phyloP scores from a whole-genome alignment of 23 red algal species.

The Gracilaria vermiculophylla region DNA sequence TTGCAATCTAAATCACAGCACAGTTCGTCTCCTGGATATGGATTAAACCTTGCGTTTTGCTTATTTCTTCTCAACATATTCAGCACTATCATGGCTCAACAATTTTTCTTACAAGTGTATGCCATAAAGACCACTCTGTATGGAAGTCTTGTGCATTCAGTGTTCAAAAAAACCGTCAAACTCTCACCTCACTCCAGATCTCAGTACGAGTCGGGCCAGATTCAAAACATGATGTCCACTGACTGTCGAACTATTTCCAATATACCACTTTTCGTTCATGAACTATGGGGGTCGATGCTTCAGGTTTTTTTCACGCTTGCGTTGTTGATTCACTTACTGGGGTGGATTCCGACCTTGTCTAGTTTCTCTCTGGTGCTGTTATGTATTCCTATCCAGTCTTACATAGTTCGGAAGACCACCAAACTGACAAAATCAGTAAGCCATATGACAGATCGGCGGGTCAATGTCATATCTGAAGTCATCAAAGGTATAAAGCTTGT shows the following conservation, averaged over 20 bases:
- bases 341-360: constrained; percentile 59
- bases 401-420: not conserved
- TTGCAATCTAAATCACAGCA: constrained; percentile 13
- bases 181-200: constrained; percentile 42
- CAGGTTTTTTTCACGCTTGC: constrained; percentile 74
- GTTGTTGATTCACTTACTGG: constrained; percentile 67
- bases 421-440: not conserved
- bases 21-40: not conserved
- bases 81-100: constrained; percentile 47
- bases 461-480: constrained; percentile 58
- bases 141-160: constrained; percentile 26
- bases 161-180: constrained; percentile 55
- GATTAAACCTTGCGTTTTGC: constrained; percentile 19
- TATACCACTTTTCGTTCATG: constrained; percentile 22
- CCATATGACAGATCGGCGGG: constrained; percentile 25
- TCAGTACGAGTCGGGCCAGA: constrained; percentile 47
- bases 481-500: constrained; percentile 70
- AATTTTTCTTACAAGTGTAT: constrained; percentile 44
- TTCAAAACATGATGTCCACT: constrained; percentile 75
- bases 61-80: constrained; percentile 28
- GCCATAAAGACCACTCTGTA: not conserved
- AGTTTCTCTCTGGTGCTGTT: constrained; percentile 46
- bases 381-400: constrained; percentile 39
- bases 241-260: constrained; percentile 50
- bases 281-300: constrained; percentile 54